Evolutionary conservation across 768 basidiomycete genomes (phyloP).

Genomic region (Daedaleopsis nitida): DNA sequence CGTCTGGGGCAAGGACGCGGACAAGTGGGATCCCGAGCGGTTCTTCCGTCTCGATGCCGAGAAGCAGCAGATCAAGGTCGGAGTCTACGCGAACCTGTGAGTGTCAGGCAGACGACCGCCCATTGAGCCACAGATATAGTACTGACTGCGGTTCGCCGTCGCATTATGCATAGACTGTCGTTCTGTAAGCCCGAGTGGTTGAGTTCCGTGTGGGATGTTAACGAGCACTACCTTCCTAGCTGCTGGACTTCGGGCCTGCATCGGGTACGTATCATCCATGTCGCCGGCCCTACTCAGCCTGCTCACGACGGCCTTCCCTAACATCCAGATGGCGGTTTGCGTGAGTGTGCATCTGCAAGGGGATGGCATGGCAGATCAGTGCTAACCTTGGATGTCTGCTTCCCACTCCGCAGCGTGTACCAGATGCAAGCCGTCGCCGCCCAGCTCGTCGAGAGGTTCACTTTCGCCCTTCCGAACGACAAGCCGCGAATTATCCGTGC

Average conservation of each 20-base stretch:
- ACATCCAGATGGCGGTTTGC: not conserved
- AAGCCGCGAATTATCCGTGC: not conserved
- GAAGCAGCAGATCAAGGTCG: slow-evolving; percentile 5
- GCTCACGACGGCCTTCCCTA: not conserved
- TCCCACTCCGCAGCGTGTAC: not conserved
- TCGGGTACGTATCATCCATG: not conserved
- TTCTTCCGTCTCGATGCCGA: slow-evolving; percentile 2
- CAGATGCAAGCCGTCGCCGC: not conserved
- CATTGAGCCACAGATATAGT: not conserved
- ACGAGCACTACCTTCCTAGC: not conserved
- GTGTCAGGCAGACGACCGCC: too few relatives aligned
- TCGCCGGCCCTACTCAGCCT: too few relatives aligned
- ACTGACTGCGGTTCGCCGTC: not conserved
- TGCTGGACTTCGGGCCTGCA: not conserved
- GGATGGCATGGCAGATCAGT: not conserved
- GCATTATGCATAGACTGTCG: not conserved
- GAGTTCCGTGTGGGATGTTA: not conserved
- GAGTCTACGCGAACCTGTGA: slow-evolving; percentile 16
- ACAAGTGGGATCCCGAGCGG: slow-evolving; percentile 14
- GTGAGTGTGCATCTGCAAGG: not conserved
- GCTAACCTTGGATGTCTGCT: not conserved
- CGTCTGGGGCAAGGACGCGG: slow-evolving; percentile 15
- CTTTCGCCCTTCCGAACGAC: not conserved
- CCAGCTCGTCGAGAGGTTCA: not conserved
- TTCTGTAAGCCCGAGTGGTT: not conserved